phyloP scores from a whole-genome alignment of 495 filamentous ascomycete species.

The Darksidea phi region DNA sequence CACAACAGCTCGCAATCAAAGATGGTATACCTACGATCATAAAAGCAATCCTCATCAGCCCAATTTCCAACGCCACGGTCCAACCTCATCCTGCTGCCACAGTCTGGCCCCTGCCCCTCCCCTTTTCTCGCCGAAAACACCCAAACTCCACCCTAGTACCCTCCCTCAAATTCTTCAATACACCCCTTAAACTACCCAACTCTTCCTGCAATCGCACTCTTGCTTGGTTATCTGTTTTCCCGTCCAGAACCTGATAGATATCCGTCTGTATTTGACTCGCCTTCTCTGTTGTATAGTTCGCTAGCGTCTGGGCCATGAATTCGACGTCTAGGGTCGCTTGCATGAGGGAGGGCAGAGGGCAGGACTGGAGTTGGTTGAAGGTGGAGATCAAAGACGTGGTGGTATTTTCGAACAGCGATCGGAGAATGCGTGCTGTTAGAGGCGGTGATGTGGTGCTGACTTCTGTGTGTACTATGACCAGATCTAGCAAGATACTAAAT shows the following conservation, averaged over 20 bases:
- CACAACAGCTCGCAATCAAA: too few species aligned
- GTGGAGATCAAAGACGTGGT: slow-evolving; percentile 53
- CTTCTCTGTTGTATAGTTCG: slow-evolving; percentile 79
- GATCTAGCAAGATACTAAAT: slow-evolving; percentile 74
- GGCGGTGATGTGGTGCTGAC: slow-evolving; percentile 67
- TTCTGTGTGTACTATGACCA: slow-evolving; percentile 89
- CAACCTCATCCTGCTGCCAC: slow-evolving; percentile 6
- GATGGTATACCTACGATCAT: too few species aligned
- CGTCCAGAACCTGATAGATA: slow-evolving; percentile 86
- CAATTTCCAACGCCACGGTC: not conserved
- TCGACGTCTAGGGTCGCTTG: slow-evolving; percentile 96
- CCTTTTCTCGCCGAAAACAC: slow-evolving; percentile 41
- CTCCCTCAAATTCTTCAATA: slow-evolving; percentile 79
- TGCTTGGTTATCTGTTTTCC: slow-evolving; percentile 80
- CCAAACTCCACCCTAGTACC: slow-evolving; percentile 78
- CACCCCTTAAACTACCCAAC: slow-evolving; percentile 80
- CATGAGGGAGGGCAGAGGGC: slow-evolving; percentile 79
- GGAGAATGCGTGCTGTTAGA: slow-evolving; percentile 71
- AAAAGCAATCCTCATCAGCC: too few species aligned
- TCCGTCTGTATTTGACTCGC: slow-evolving; percentile 75
- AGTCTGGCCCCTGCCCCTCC: slow-evolving; percentile 16
- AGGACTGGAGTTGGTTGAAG: slow-evolving; percentile 62
- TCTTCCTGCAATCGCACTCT: slow-evolving; percentile 76
- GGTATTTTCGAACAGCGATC: slow-evolving; percentile 74
- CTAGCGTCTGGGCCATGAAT: slow-evolving; percentile 91